A percentile compares a stretch with the other conserved stretches of the same genome.
Conservation (phyloP, 164 flowering plant species). For the Dillenia suffruticosa region DNA sequence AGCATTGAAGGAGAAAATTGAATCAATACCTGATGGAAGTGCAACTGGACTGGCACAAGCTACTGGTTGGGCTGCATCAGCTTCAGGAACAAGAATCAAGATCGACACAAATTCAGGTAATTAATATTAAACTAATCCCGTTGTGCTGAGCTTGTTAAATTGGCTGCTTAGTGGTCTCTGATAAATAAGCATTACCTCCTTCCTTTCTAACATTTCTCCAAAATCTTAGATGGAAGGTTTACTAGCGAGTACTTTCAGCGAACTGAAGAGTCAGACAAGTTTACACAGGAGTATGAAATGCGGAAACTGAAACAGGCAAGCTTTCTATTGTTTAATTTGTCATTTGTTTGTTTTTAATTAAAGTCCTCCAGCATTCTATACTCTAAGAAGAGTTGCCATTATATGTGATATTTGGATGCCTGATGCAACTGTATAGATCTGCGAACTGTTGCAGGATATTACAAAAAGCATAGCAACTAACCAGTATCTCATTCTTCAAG, state of each 20-base stretch:
- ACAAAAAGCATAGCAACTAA: too few relatives aligned
- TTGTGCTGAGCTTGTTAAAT: too few relatives aligned
- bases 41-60: slow-evolving; percentile 48
- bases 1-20: slow-evolving; percentile 77
- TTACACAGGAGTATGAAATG: slow-evolving; percentile 90
- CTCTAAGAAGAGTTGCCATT: too few relatives aligned
- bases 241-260: slow-evolving; percentile 69
- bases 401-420: too few relatives aligned
- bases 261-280: slow-evolving; percentile 66
- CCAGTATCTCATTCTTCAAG: too few relatives aligned
- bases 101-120: slow-evolving; percentile 65
- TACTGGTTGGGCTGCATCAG: slow-evolving; percentile 67
- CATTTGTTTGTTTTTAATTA: too few relatives aligned
- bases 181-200: background rate
- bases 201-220: too few relatives aligned
- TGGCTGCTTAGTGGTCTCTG: background rate
- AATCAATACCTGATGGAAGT: slow-evolving; percentile 88
- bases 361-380: too few relatives aligned
- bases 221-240: slow-evolving; percentile 54
- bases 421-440: too few relatives aligned
- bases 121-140: background rate
- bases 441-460: too few relatives aligned
- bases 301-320: slow-evolving; percentile 80
- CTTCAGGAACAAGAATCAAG: slow-evolving; percentile 61
- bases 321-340: too few relatives aligned